Conservation (phyloP, 2,329 filamentous ascomycete species). For the Pseudocercospora pini-densiflorae region DNA sequence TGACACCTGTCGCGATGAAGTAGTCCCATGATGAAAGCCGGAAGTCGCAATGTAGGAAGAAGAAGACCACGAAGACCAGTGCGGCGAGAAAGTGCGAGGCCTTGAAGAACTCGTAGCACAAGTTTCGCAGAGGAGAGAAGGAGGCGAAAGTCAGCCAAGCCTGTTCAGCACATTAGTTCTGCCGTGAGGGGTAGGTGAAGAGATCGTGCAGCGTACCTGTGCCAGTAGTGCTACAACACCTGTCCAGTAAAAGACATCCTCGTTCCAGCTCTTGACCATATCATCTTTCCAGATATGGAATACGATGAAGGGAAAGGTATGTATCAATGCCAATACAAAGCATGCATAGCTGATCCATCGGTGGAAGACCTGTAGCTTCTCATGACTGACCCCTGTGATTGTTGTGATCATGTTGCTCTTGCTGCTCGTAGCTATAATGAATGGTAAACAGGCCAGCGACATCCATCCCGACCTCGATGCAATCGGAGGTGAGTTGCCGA, state of each 20-base stretch:
- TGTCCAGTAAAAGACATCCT: constrained; percentile 57
- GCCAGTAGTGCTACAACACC: constrained; percentile 59
- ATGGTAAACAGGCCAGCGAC: constrained; percentile 56
- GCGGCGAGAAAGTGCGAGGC: constrained; percentile 59
- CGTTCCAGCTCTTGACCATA: constrained; percentile 54
- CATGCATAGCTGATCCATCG: constrained; percentile 60
- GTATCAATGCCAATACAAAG: constrained; percentile 60
- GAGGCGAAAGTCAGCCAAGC: constrained; percentile 62
- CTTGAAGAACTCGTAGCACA: constrained; percentile 67
- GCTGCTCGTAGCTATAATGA: constrained; percentile 46
- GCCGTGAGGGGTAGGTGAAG: neutral
- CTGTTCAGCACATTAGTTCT: constrained; percentile 39
- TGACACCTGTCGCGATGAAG: constrained; percentile 60
- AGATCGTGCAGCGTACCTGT: constrained; percentile 49
- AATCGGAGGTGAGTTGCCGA: constrained; percentile 58
- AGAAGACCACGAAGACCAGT: constrained; percentile 60
- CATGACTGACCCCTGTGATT: constrained; percentile 60
- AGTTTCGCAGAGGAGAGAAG: constrained; percentile 55
- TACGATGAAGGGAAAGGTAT: constrained; percentile 65
- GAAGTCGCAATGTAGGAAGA: constrained; percentile 65
- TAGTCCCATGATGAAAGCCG: constrained; percentile 61
- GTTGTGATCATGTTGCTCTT: constrained; percentile 62
- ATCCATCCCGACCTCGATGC: constrained; percentile 59
- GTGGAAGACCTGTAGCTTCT: constrained; percentile 62
- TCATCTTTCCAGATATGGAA: constrained; percentile 55